phyloP scores from a whole-genome alignment of 164 flowering plant genomes.

The Saururus chinensis region DNA sequence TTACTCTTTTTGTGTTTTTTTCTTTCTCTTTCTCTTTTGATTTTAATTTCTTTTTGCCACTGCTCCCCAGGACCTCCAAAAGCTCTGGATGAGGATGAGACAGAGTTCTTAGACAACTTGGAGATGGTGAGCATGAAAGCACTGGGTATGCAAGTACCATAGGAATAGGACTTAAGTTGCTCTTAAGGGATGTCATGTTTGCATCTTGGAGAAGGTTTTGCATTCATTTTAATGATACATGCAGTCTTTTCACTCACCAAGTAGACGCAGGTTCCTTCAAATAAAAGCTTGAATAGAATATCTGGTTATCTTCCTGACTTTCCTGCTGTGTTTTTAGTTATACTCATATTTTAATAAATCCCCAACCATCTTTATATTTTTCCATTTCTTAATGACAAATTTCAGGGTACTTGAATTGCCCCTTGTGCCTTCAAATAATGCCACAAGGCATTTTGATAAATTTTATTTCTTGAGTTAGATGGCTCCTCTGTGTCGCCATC shows the following conservation, averaged over 20 bases:
- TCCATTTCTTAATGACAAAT: no score
- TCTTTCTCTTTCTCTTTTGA: background rate
- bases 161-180: slow-evolving; percentile 1
- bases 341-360: no score
- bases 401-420: no score
- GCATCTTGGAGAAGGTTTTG: background rate
- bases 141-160: slow-evolving; percentile 15
- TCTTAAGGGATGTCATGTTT: background rate
- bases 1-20: background rate
- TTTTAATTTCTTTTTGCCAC: background rate
- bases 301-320: no score
- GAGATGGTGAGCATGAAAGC: slow-evolving; percentile 55
- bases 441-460: no score
- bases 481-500: background rate
- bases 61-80: slow-evolving; percentile 82
- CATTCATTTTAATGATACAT: no score
- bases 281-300: no score
- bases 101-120: slow-evolving; percentile 79
- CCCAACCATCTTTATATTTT: no score
- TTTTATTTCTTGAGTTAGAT: background rate
- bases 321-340: no score
- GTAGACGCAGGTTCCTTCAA: no score
- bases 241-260: no score
- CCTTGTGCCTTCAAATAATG: no score
- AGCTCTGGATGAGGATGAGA: slow-evolving; percentile 95